Evolutionary conservation across 305 asterid genomes (phyloP).

Genomic region (Caryopteris hybrid): DNA sequence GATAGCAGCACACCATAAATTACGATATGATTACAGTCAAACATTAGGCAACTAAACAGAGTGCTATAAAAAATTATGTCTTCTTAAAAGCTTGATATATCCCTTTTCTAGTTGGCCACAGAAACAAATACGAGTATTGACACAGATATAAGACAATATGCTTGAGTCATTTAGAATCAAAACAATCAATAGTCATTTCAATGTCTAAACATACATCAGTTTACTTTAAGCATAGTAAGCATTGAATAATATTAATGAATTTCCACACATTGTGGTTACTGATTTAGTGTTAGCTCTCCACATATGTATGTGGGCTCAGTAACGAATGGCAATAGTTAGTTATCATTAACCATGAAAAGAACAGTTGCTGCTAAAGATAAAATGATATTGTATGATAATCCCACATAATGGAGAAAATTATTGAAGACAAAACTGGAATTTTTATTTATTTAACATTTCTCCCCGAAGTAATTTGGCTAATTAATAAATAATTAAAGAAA

Average conservation of each 20-base stretch:
- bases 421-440: background rate
- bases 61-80: background rate
- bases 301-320: background rate
- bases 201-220: background rate
- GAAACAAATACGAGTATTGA: background rate
- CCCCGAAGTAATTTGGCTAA: background rate
- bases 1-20: background rate
- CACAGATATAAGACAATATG: background rate
- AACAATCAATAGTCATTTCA: background rate
- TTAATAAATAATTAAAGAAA: background rate
- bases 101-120: background rate
- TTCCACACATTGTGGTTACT: background rate
- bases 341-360: conserved; percentile 10
- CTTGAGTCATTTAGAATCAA: background rate
- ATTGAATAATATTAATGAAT: background rate
- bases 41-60: background rate
- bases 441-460: background rate
- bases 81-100: background rate
- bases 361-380: background rate
- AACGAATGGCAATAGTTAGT: background rate
- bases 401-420: background rate
- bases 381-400: background rate
- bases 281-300: background rate
- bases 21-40: conserved; percentile 5
- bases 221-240: background rate